phyloP scores from a whole-genome alignment of 2,329 filamentous ascomycete species.

The Xylaria hypoxylon region DNA sequence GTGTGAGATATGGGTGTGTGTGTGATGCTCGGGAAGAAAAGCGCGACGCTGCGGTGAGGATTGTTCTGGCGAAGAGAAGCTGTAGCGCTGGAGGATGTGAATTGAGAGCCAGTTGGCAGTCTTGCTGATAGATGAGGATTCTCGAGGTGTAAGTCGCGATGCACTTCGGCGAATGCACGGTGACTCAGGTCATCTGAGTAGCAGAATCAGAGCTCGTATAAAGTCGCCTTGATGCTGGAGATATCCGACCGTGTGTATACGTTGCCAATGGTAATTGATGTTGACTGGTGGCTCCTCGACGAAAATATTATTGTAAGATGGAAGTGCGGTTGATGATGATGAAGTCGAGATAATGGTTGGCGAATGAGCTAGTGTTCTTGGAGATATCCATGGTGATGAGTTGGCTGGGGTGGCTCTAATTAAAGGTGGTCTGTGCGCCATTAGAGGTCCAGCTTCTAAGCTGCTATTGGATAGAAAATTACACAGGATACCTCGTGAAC shows the following conservation, averaged over 20 bases:
- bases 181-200: not conserved
- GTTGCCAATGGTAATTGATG: slow-evolving; percentile 4
- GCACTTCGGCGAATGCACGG: slow-evolving; percentile 8
- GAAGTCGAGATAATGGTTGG: slow-evolving; percentile 29
- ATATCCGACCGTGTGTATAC: not conserved
- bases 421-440: slow-evolving; percentile 31
- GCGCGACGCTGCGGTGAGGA: not conserved
- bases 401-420: slow-evolving; percentile 18
- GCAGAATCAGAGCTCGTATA: not conserved
- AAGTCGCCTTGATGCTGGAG: not conserved
- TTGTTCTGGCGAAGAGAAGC: not conserved
- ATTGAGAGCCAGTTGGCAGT: not conserved
- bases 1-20: slow-evolving; percentile 15
- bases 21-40: not conserved
- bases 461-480: slow-evolving; percentile 29
- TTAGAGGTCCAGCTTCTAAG: not conserved
- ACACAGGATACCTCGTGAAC: not conserved
- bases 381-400: slow-evolving; percentile 6
- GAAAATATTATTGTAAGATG: slow-evolving; percentile 11
- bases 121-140: slow-evolving; percentile 5
- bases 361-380: slow-evolving; percentile 30
- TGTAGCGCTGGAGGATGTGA: not conserved
- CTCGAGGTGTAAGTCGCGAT: slow-evolving; percentile 25
- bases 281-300: not conserved
- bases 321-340: slow-evolving; percentile 28